Base-by-base conservation (phyloP, 805 yeast species). In the Barnettozyma populi region DNA sequence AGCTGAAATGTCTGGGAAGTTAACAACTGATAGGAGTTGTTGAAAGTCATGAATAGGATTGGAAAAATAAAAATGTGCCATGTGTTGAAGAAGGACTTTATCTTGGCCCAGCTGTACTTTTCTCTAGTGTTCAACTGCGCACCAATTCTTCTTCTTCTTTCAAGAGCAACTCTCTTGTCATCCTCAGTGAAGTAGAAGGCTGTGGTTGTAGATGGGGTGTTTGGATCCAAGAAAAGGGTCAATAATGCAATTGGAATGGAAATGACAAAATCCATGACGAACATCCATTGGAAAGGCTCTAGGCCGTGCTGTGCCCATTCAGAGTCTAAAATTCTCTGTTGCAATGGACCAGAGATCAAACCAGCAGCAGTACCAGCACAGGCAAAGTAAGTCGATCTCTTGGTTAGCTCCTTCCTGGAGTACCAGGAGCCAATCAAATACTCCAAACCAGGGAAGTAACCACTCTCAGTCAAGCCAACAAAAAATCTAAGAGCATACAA, bases 31-130 rank as follows among this genome's bases (percentile, higher is more conserved):
- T 42, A 48, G 13, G 53, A 21, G 21, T 53, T 54, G 40, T 55
- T 53, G 42, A 45, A 52, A 9, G 57, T 45, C n/a, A 56, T 43
- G 16, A 52, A 45, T 13, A 53, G 36, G 2, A 43, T 7, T 7
- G 78, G 78, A 54, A 74, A 74, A 16, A 72, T 69, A 40, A 57
- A 70, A 20, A 71, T 61, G 57, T 75, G 79, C 80, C 80, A 75
- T 1, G 78, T 72, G 47, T 52, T 65, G 62, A 74, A 73, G 53
- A 69, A 71, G 1, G 67, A 45, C 46, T 68, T 72, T 50, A 74
- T 64, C 49, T 69, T 71, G 7, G 46, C 41, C 65, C 64, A 59
- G 2, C 76, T 68, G 54, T 73, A 73, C 31, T 63, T 68, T 35
- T 65, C 67, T 56, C 71, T 59, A 5, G 68, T 65, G 45, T 72